Evolutionary conservation across 495 filamentous ascomycete species (phyloP).

Genomic region (Penicillium paradoxum): DNA sequence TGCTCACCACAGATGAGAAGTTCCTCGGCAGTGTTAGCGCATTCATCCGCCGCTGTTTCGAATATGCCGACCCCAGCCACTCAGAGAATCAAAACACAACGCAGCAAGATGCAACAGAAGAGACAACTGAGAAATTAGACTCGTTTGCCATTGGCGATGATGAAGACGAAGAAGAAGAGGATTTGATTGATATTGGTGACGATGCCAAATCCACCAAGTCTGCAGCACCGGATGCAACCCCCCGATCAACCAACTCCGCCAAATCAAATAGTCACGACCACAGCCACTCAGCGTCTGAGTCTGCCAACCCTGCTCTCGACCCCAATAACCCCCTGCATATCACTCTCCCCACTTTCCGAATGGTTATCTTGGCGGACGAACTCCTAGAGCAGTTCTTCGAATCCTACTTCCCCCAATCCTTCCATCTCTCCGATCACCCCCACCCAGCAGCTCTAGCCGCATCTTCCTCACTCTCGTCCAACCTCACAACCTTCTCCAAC

Average conservation of each 20-base stretch:
- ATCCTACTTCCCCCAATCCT: slow-evolving; percentile 66
- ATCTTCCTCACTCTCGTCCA: slow-evolving; percentile 64
- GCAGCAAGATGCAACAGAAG: slow-evolving; percentile 19
- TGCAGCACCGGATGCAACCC: slow-evolving; percentile 10
- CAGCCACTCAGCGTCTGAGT: slow-evolving; percentile 27
- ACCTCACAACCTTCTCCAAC: slow-evolving; percentile 76
- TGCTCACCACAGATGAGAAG: slow-evolving; percentile 60
- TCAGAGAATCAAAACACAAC: slow-evolving; percentile 47
- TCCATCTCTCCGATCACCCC: slow-evolving; percentile 54
- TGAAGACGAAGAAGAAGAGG: slow-evolving; percentile 65
- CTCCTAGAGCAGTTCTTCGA: slow-evolving; percentile 96
- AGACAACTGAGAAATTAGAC: slow-evolving; percentile 45
- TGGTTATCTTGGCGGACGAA: slow-evolving; percentile 96
- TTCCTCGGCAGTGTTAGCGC: slow-evolving; percentile 89
- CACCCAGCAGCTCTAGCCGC: slow-evolving; percentile 38
- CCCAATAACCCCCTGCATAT: slow-evolving; percentile 90
- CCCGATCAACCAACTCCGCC: slow-evolving; percentile 2
- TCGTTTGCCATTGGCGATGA: slow-evolving; percentile 80
- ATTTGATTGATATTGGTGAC: slow-evolving; percentile 58
- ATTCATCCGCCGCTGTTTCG: slow-evolving; percentile 94
- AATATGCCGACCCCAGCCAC: slow-evolving; percentile 94
- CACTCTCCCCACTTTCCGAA: slow-evolving; percentile 95
- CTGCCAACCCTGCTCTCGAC: slow-evolving; percentile 84
- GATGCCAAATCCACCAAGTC: slow-evolving; percentile 27
- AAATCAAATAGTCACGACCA: slow-evolving; percentile 10